These are phyloP conservation scores for Pseudogymnoascus sp. DNA, from an alignment of 2,329 filamentous ascomycete species.

Conservation along the genomic window DNA sequence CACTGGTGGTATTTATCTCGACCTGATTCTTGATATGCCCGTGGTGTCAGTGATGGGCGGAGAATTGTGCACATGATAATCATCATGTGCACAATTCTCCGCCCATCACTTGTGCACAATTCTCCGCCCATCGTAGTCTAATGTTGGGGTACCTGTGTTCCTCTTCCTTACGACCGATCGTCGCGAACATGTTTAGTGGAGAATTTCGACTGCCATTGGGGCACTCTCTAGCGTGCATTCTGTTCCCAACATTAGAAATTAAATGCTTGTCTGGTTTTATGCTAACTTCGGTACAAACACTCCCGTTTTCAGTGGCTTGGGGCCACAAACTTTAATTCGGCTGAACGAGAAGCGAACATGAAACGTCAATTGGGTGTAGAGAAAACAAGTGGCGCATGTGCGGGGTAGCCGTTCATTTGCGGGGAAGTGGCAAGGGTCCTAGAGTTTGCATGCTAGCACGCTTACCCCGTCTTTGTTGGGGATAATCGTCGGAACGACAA, in stretches of 20 bases:
- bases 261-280: conserved; percentile 47
- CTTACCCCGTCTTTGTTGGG: not conserved
- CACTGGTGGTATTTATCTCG: not conserved
- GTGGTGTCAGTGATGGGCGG: not conserved
- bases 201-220: not conserved
- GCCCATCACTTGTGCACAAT: too few relatives aligned
- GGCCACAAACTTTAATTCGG: not conserved
- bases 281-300: not conserved
- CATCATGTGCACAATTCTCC: not conserved
- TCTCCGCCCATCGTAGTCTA: too few relatives aligned
- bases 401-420: not conserved
- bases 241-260: not conserved
- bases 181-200: not conserved
- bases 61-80: not conserved
- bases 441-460: not conserved
- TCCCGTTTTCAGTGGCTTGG: not conserved
- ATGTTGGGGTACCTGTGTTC: not conserved
- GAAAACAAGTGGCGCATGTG: not conserved
- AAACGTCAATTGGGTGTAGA: too few relatives aligned
- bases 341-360: not conserved
- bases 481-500: too few relatives aligned
- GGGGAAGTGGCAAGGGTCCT: not conserved
- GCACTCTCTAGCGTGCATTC: not conserved
- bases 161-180: not conserved
- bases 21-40: not conserved